Base-by-base conservation (phyloP, 192 early-diverging fungal genomes). In the Backusella psychrophila region DNA sequence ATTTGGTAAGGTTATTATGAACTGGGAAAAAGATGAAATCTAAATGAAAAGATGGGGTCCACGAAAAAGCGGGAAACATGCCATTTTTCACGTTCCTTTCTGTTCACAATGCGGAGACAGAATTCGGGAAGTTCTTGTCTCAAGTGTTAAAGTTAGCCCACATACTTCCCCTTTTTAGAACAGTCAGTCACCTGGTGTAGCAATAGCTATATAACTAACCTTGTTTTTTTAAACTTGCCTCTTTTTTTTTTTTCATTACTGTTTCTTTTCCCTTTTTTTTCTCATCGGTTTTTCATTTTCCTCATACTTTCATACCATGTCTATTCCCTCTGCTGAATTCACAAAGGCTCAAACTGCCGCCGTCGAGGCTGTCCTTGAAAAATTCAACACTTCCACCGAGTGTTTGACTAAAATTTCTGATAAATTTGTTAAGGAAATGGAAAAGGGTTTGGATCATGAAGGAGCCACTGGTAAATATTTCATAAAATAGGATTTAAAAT, bases 401-500 rank as follows among this genome's bases (percentile, higher is more conserved):
- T 14, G 31, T 29, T 46, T 75, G 38, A 35, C 26, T 15, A 39
- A 39, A n/a, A 82, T 82, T 44, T 39, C 75, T 29, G 71, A 72
- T 34, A 49, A 82, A 66, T 82, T 82, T 42, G 44, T 72, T 19
- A 39, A 66, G 11, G 81, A 82, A 59, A 82, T 82, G 77, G 63
- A 75, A 19, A 78, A 78, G 29, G 81, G 81, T 29, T 68, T 82
- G 42, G 71, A 59, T 11, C 71, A 69, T 66, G 46, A 75, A 38
- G 77, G 77, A 21, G 81, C 77, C 21, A 82, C 81, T 17, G 11
- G 56, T 63, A 63, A 26, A 12, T 59, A 26, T 26, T 63, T 26
- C 23, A 63, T 29, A 29, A 26, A 5, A 56, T 52, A 12, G 42
- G 8, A 29, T 63, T 11, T 12, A 23, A 3, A 12, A 23, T 26